Conservation (phyloP, 2,329 filamentous ascomycete genomes). For the Plectosphaerella plurivora region DNA sequence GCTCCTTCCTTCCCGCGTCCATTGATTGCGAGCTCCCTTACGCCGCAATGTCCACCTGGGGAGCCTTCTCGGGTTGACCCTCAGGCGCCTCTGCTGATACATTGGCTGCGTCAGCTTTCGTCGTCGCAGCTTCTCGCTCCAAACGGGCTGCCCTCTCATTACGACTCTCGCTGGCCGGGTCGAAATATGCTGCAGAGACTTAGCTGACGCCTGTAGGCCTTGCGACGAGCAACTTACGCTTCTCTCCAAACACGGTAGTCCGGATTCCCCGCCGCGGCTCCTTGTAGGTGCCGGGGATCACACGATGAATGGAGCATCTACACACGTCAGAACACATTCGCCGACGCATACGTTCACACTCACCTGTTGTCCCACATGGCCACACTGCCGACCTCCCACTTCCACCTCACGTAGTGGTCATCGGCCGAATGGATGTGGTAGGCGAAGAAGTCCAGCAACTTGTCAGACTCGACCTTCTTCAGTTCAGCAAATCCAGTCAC, state of each 20-base stretch:
- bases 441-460: slow-evolving; percentile 38
- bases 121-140: slow-evolving; percentile 15
- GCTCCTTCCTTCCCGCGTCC: too few relatives aligned
- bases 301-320: slow-evolving; percentile 31
- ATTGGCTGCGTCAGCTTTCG: neutral
- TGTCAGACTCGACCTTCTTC: slow-evolving; percentile 42
- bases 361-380: slow-evolving; percentile 47
- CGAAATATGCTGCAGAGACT: slow-evolving; percentile 21
- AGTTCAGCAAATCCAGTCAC: slow-evolving; percentile 44
- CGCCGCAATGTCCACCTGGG: neutral
- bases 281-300: slow-evolving; percentile 35
- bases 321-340: slow-evolving; percentile 6
- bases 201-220: slow-evolving; percentile 4
- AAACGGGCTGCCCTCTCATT: slow-evolving; percentile 1
- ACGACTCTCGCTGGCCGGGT: slow-evolving; percentile 22
- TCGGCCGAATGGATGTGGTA: slow-evolving; percentile 44
- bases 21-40: neutral
- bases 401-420: slow-evolving; percentile 45
- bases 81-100: neutral
- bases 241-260: slow-evolving; percentile 39
- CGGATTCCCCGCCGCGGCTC: slow-evolving; percentile 30
- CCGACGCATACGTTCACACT: neutral
- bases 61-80: neutral
- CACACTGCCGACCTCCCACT: slow-evolving; percentile 42
- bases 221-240: slow-evolving; percentile 24